phyloP scores from a whole-genome alignment of 768 basidiomycete species.

The Crassisporium funariophilum region DNA sequence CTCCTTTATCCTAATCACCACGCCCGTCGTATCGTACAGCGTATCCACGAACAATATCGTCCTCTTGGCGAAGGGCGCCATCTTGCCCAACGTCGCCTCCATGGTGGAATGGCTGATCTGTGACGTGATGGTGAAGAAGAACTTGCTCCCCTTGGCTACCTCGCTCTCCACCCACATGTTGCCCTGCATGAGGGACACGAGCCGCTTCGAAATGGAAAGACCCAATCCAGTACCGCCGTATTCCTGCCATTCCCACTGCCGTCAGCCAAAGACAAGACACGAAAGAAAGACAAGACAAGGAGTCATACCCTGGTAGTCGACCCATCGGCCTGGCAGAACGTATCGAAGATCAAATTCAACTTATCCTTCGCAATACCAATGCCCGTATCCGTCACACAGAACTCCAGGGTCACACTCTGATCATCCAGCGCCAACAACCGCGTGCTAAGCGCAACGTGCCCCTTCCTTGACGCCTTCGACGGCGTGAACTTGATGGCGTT shows the following conservation, averaged over 20 bases:
- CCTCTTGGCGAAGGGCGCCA: conserved; percentile 84
- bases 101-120: conserved; percentile 76
- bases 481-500: conserved; percentile 99
- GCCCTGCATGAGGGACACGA: conserved; percentile 96
- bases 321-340: conserved; percentile 98
- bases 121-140: conserved; percentile 95
- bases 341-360: conserved; percentile 97
- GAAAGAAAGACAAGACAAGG: conserved; percentile 8
- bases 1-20: conserved; percentile 75
- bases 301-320: conserved; percentile 86
- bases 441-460: conserved; percentile 89
- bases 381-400: conserved; percentile 97
- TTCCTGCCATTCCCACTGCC: conserved; percentile 53
- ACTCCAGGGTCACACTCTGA: conserved; percentile 86
- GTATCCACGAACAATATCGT: conserved; percentile 94
- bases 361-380: conserved; percentile 99
- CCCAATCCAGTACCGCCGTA: conserved; percentile 97
- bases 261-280: background rate
- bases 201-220: conserved; percentile 94
- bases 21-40: conserved; percentile 69
- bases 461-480: conserved; percentile 72
- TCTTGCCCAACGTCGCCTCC: conserved; percentile 74
- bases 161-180: conserved; percentile 99
- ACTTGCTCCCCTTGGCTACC: conserved; percentile 88
- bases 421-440: conserved; percentile 78